A percentile compares a stretch with the other conserved stretches of the same genome.
These are phyloP conservation scores for Bjerkandera adusta DNA, from an alignment of 1,284 basidiomycete species.

Conservation along the genomic window DNA sequence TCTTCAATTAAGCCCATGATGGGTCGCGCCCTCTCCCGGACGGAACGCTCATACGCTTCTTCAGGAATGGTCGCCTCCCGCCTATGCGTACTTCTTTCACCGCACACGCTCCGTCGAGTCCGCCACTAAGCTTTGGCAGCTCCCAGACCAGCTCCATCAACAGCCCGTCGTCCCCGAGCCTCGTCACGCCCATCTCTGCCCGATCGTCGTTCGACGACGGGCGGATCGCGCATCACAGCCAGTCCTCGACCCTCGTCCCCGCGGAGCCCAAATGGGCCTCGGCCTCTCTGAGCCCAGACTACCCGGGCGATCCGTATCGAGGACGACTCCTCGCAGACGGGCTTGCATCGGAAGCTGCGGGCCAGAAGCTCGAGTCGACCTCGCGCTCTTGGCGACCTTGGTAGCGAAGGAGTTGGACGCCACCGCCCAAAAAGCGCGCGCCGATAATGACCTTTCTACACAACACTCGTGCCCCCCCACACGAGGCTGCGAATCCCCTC, in stretches of 20 bases:
- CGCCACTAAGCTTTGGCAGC: neutral
- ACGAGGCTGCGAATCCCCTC: constrained; percentile 2
- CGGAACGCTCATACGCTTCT: too few species aligned
- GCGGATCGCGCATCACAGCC: neutral
- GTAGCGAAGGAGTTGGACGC: constrained; percentile 3
- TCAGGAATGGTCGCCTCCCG: constrained; percentile 2
- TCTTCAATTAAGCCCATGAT: too few species aligned
- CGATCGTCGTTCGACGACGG: constrained; percentile 12
- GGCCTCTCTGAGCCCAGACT: too few species aligned
- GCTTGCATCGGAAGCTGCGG: too few species aligned
- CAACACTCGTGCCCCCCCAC: neutral
- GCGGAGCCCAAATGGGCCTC: too few species aligned
- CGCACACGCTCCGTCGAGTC: neutral
- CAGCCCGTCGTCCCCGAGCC: constrained; percentile 3
- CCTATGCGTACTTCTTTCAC: neutral
- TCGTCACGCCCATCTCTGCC: constrained; percentile 12
- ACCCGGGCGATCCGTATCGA: too few species aligned
- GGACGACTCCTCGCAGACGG: too few species aligned
- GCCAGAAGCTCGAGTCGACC: neutral
- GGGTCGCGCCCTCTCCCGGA: too few species aligned
- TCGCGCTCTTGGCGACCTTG: constrained; percentile 6
- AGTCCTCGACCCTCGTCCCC: neutral
- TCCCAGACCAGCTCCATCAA: constrained; percentile 1
- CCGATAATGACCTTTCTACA: neutral
- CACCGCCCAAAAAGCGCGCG: neutral